These are phyloP conservation scores for Umbelopsis isabellina DNA, from an alignment of 192 early-diverging fungal species.

Conservation along the genomic window DNA sequence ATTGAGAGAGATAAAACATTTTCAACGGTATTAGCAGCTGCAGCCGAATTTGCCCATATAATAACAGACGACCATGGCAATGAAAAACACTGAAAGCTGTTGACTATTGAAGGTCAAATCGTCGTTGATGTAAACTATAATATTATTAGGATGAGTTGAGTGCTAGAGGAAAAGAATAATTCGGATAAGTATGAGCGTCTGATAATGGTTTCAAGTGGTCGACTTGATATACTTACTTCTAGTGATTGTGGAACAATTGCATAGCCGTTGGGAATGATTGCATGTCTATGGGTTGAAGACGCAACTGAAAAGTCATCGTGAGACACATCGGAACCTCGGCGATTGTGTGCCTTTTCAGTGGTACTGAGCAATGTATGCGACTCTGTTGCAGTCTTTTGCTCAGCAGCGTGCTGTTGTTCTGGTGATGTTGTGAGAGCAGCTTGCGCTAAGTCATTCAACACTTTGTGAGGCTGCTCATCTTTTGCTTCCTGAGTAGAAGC, in stretches of 20 bases:
- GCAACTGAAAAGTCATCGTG: constrained; percentile 19
- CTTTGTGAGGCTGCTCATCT: background rate
- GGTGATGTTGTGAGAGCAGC: background rate
- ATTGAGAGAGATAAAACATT: background rate
- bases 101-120: constrained; percentile 46
- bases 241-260: constrained; percentile 20
- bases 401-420: background rate
- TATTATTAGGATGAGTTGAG: constrained; percentile 28
- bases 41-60: constrained; percentile 44
- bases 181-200: too few species aligned
- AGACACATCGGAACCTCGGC: constrained; percentile 12
- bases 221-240: background rate
- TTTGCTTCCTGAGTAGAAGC: background rate
- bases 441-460: background rate
- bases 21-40: background rate
- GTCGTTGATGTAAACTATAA: constrained; percentile 44
- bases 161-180: background rate
- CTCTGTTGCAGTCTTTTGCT: background rate
- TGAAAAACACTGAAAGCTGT: constrained; percentile 40
- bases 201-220: background rate
- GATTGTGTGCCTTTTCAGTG: background rate
- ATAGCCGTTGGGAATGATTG: constrained; percentile 23
- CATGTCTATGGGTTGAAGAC: constrained; percentile 19
- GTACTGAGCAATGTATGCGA: background rate
- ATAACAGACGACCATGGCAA: constrained; percentile 44